These are phyloP conservation scores for Xerocomellus intermedius DNA, from an alignment of 768 basidiomycete species.

Conservation along the genomic window DNA sequence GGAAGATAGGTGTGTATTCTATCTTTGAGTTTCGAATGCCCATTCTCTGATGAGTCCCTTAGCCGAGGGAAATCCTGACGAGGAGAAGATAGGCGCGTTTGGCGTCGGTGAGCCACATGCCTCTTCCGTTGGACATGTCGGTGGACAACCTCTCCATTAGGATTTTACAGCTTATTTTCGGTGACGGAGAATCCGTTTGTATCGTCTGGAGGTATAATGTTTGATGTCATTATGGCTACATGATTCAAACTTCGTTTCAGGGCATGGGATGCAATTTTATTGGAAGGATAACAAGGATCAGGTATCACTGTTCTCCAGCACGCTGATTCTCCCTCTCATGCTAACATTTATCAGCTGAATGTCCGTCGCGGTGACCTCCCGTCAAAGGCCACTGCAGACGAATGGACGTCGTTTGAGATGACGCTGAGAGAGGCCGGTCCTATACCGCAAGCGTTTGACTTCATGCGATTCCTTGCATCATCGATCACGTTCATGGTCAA, in stretches of 20 bases:
- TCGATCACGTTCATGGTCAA: slow-evolving; percentile 89
- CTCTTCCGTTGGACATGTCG: not conserved
- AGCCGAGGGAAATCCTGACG: slow-evolving; percentile 29
- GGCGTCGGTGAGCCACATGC: slow-evolving; percentile 19
- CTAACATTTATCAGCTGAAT: slow-evolving; percentile 52
- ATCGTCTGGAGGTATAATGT: slow-evolving; percentile 65
- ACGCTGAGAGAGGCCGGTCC: slow-evolving; percentile 71
- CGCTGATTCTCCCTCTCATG: not conserved
- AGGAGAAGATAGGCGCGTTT: slow-evolving; percentile 27
- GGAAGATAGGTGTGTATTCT: not conserved
- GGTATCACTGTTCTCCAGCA: slow-evolving; percentile 33
- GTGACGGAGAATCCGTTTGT: slow-evolving; percentile 84
- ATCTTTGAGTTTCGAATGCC: too few relatives aligned
- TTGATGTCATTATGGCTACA: not conserved
- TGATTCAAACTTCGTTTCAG: slow-evolving; percentile 33
- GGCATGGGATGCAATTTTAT: slow-evolving; percentile 93
- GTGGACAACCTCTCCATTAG: slow-evolving; percentile 25
- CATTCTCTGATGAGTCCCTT: not conserved
- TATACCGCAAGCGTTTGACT: slow-evolving; percentile 77
- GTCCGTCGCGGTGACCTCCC: slow-evolving; percentile 75
- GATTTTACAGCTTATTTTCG: slow-evolving; percentile 80
- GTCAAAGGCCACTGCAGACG: slow-evolving; percentile 31
- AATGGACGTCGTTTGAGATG: slow-evolving; percentile 89
- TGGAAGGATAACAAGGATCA: slow-evolving; percentile 95
- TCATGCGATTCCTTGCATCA: slow-evolving; percentile 85